Evolutionary conservation across 208 protist genomes (phyloP).

Genomic region (Phytomonas sp.): DNA sequence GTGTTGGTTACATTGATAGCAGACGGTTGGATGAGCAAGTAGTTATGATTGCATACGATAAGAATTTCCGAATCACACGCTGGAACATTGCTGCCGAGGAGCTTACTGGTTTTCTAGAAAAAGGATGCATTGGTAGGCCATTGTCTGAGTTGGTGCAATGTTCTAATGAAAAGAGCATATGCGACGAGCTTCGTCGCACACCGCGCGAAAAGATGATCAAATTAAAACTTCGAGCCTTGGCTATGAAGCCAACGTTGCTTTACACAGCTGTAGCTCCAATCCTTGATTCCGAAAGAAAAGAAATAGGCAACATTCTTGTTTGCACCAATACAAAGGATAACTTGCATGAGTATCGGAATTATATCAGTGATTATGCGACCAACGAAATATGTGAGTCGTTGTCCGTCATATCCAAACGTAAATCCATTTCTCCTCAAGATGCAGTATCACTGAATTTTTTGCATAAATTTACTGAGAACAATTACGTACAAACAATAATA

Average conservation of each 20-base stretch:
- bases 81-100: conserved; percentile 83
- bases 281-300: conserved; percentile 31
- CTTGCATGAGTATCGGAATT: conserved; percentile 63
- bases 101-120: conserved; percentile 79
- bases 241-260: conserved; percentile 59
- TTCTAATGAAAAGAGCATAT: conserved; percentile 39
- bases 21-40: conserved; percentile 75
- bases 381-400: conserved; percentile 41
- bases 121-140: conserved; percentile 76
- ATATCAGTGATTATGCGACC: conserved; percentile 76
- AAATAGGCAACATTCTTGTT: conserved; percentile 77
- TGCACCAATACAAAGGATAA: conserved; percentile 82
- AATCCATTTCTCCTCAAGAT: conserved; percentile 30
- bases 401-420: conserved; percentile 29
- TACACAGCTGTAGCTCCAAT: conserved; percentile 72
- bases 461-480: conserved; percentile 45
- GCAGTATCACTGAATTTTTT: conserved; percentile 23
- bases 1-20: conserved; percentile 79
- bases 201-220: conserved; percentile 39
- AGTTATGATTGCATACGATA: conserved; percentile 85
- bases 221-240: conserved; percentile 73
- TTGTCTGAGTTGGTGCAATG: conserved; percentile 72
- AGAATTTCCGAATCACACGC: conserved; percentile 66
- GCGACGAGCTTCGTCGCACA: conserved; percentile 29
- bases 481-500: conserved; percentile 43